A percentile compares a stretch with the other conserved stretches of the same genome.
phyloP scores from a whole-genome alignment of 2,329 filamentous ascomycete species.

The Apiospora malaysiana region DNA sequence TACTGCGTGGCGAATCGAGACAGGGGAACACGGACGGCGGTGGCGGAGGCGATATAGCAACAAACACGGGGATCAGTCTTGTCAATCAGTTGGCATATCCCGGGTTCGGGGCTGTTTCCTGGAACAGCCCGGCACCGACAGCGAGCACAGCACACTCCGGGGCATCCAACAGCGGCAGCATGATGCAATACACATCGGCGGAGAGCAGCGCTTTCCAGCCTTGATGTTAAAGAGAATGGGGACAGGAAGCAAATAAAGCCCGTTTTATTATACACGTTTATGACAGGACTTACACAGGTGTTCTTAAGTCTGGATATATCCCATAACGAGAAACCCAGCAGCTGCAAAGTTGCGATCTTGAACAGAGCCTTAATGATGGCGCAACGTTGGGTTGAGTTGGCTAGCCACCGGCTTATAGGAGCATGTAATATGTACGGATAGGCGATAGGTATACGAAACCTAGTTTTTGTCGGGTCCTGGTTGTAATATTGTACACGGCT shows the following conservation, averaged over 20 bases:
- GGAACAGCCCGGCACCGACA: not conserved
- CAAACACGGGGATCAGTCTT: not conserved
- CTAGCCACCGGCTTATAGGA: too few species aligned
- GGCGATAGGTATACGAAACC: too few species aligned
- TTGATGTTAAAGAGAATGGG: not conserved
- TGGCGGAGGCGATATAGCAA: not conserved
- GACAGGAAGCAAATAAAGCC: not conserved
- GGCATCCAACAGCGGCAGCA: not conserved
- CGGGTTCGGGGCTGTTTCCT: not conserved
- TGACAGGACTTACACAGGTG: too few species aligned
- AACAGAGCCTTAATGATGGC: too few species aligned
- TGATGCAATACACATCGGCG: conserved; percentile 4
- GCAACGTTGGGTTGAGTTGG: too few species aligned
- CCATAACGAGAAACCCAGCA: too few species aligned
- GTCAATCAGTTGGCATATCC: conserved; percentile 1
- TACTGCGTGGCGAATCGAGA: not conserved
- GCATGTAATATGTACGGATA: too few species aligned
- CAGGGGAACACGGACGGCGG: not conserved
- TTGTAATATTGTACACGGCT: too few species aligned
- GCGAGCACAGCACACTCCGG: not conserved
- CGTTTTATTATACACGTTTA: too few species aligned
- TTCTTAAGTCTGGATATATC: too few species aligned
- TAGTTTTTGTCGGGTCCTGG: too few species aligned
- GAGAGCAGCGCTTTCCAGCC: not conserved
- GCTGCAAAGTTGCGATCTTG: too few species aligned